These are phyloP conservation scores for Vigna nakashimae DNA, from an alignment of 306 rosid genomes.

Conservation along the genomic window DNA sequence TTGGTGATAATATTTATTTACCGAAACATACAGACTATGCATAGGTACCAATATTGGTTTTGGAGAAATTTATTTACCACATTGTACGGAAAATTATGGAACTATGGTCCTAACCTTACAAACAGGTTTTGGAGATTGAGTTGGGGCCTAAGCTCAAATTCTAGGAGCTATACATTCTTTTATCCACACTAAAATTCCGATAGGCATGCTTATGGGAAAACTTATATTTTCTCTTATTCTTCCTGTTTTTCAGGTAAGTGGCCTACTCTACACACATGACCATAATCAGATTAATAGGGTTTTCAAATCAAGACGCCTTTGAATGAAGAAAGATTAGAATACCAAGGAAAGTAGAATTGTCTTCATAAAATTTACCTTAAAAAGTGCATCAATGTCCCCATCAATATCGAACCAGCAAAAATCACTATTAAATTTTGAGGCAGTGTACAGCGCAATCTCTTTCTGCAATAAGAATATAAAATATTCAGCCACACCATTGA, in stretches of 20 bases:
- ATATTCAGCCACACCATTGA: constrained; percentile 28
- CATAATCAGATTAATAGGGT: constrained; percentile 14
- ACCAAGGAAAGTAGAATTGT: background rate
- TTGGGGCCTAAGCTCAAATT: background rate
- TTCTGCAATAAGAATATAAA: constrained; percentile 67
- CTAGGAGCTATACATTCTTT: constrained; percentile 14
- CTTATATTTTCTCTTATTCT: background rate
- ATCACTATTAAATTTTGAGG: constrained; percentile 74
- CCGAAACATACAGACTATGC: background rate
- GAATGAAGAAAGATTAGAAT: constrained; percentile 22
- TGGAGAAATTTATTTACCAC: no score
- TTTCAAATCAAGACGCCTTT: constrained; percentile 17
- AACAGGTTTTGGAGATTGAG: background rate
- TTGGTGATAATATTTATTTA: background rate
- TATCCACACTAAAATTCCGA: background rate
- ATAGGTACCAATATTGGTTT: no score
- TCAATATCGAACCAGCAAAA: constrained; percentile 90
- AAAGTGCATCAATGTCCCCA: constrained; percentile 89
- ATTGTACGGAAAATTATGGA: background rate
- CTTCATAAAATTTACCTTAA: constrained; percentile 67
- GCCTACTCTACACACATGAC: constrained; percentile 10
- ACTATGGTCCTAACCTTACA: background rate
- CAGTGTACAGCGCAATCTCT: constrained; percentile 93
- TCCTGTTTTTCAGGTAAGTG: background rate
- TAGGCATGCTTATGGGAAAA: constrained; percentile 5